These are phyloP conservation scores for Helianthus annuus DNA, from an alignment of 129 eudicot genomes.

Conservation along the genomic window HanXRQr2.0-SUNRISE NC_035434.2:60205901-60206400, in stretches of 20 bases:
- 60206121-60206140: too few relatives aligned
- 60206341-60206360: constrained; percentile 15
- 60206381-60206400: constrained; percentile 26
- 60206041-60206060: background rate
- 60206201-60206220: too few relatives aligned
- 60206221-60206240: too few relatives aligned
- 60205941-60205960: constrained; percentile 76
- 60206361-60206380: constrained; percentile 31
- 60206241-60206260: too few relatives aligned
- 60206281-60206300: background rate
- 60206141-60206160: too few relatives aligned
- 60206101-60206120: constrained; percentile 25
- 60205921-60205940: constrained; percentile 63
- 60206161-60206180: too few relatives aligned
- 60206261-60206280: too few relatives aligned
- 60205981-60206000: constrained; percentile 67
- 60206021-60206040: background rate
- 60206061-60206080: constrained; percentile 9
- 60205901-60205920: constrained; percentile 82
- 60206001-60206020: constrained; percentile 59
- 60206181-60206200: too few relatives aligned
- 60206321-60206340: constrained; percentile 39
- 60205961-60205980: constrained; percentile 71
- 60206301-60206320: constrained; percentile 30
- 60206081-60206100: constrained; percentile 16